Percentiles rank a stretch among this genome's conserved stretches.
Evolutionary conservation across 768 basidiomycete species (phyloP).

Genomic region (Mycena olivaceomarginata): DNA sequence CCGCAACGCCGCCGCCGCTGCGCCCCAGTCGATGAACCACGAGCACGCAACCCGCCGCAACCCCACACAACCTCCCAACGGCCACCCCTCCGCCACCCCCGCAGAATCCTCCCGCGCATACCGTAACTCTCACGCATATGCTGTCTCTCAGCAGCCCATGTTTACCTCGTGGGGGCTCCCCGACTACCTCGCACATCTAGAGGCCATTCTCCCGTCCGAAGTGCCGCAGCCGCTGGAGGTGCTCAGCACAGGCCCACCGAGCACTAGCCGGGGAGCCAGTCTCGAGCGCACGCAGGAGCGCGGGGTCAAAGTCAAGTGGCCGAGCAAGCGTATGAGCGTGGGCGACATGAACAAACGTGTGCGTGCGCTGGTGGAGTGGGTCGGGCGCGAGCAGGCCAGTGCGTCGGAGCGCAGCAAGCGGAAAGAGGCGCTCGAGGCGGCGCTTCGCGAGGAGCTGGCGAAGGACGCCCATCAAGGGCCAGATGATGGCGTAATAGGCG

Average conservation of each 20-base stretch:
- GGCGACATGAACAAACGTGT: constrained; percentile 98
- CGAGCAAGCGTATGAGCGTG: constrained; percentile 95
- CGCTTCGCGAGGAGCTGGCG: constrained; percentile 61
- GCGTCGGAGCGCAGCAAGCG: constrained; percentile 83
- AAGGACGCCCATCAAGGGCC: constrained; percentile 20
- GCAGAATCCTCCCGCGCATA: constrained; percentile 79
- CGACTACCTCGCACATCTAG: constrained; percentile 93
- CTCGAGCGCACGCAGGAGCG: constrained; percentile 81
- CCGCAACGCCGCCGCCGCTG: constrained; percentile 60
- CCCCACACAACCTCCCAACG: constrained; percentile 61
- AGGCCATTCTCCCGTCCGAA: constrained; percentile 87
- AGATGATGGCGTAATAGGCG: constrained; percentile 42
- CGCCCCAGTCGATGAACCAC: constrained; percentile 55
- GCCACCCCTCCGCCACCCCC: constrained; percentile 59
- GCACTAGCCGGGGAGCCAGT: constrained; percentile 67
- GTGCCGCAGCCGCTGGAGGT: constrained; percentile 86
- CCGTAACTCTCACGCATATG: constrained; percentile 88
- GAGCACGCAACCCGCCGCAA: constrained; percentile 72
- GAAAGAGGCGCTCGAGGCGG: constrained; percentile 79
- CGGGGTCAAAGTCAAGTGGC: constrained; percentile 94
- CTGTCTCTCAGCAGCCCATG: constrained; percentile 85
- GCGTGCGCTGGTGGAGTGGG: constrained; percentile 92
- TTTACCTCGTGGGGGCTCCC: constrained; percentile 94
- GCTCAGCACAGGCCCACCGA: constrained; percentile 61
- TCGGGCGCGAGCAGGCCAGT: constrained; percentile 90